phyloP scores from a whole-genome alignment of 139 green algal species.

The Chlorella vulgaris region DNA sequence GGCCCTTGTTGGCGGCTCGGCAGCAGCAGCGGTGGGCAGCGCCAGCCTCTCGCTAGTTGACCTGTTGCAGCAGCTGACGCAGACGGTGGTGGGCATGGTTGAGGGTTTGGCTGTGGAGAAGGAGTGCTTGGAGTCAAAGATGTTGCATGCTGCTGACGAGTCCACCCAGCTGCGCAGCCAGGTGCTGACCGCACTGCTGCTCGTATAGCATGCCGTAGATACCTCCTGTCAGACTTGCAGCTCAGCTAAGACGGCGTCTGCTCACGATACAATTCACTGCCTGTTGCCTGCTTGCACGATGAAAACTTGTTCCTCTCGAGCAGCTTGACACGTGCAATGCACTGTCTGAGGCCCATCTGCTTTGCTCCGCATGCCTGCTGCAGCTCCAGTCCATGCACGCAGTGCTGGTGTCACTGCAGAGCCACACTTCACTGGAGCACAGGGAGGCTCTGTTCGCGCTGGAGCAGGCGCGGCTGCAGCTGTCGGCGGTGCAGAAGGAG shows the following conservation, averaged over 20 bases:
- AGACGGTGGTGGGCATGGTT: slow-evolving; percentile 31
- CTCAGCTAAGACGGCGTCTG: too few relatives aligned
- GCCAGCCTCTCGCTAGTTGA: neutral
- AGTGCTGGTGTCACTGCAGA: slow-evolving; percentile 27
- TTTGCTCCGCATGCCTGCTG: neutral
- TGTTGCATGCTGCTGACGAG: slow-evolving; percentile 24
- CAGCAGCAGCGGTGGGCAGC: neutral
- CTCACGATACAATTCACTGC: too few relatives aligned
- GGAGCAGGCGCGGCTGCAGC: slow-evolving; percentile 13
- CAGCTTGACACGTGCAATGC: neutral
- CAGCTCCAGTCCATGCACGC: slow-evolving; percentile 25
- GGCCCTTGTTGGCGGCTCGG: neutral
- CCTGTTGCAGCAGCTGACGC: slow-evolving; percentile 26
- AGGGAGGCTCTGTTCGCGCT: slow-evolving; percentile 24
- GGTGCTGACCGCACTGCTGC: slow-evolving; percentile 2
- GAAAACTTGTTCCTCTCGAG: neutral
- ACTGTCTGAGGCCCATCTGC: neutral
- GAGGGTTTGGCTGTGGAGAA: slow-evolving; percentile 34
- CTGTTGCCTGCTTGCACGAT: too few relatives aligned
- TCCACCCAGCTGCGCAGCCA: slow-evolving; percentile 13
- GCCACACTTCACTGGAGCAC: slow-evolving; percentile 31
- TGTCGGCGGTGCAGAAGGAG: slow-evolving; percentile 4
- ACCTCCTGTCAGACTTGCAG: neutral
- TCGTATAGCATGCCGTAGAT: neutral
- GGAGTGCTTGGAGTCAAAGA: slow-evolving; percentile 26